Evolutionary conservation across 345 rosid species (phyloP).

Genomic region (Gossypium ekmanianum): DNA sequence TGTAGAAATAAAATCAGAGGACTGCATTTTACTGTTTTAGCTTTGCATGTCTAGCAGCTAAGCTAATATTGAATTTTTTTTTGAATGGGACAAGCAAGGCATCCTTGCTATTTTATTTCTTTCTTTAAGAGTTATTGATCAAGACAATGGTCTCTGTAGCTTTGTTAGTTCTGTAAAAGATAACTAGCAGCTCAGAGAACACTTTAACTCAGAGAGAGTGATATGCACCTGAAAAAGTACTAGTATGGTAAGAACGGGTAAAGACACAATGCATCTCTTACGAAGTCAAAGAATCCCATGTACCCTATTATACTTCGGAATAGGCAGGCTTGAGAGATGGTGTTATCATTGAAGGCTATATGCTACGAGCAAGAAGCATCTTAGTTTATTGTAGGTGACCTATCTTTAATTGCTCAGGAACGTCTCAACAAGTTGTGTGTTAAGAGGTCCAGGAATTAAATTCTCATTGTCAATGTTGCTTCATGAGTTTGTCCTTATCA

Average conservation of each 20-base stretch:
- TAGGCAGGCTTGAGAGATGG: background rate
- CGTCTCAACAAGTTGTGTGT: no score
- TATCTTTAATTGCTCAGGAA: background rate
- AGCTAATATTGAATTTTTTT: no score
- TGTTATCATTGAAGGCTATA: background rate
- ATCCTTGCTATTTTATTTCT: no score
- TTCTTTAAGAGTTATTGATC: no score
- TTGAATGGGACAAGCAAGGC: no score
- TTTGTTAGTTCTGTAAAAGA: background rate
- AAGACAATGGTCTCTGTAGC: no score
- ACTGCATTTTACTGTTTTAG: no score
- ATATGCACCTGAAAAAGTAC: background rate
- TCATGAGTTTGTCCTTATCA: background rate
- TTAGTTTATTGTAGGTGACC: background rate
- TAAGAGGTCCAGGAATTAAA: background rate
- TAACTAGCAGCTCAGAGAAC: background rate
- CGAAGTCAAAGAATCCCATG: background rate
- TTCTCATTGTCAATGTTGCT: background rate
- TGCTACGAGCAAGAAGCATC: background rate
- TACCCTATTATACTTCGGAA: background rate
- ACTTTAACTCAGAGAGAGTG: background rate
- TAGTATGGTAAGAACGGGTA: background rate
- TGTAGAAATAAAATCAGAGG: no score
- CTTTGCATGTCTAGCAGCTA: no score
- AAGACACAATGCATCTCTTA: background rate